Evolutionary conservation across 1,139 yeast species (phyloP).

Genomic region (Scheffersomyces illinoinensis): DNA sequence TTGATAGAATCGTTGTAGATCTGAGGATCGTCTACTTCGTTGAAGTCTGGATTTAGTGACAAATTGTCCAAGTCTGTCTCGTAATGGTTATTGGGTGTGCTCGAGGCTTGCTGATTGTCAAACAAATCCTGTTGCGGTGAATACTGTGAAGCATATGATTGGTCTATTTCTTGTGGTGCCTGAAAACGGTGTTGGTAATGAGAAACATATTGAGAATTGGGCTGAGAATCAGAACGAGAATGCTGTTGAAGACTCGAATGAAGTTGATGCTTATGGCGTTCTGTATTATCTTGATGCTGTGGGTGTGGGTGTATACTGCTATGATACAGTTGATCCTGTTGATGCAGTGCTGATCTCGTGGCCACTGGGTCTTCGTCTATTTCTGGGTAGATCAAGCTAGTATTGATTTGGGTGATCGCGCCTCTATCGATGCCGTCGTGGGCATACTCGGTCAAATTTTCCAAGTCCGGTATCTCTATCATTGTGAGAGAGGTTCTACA

Average conservation of each 20-base stretch:
- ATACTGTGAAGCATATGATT: background rate
- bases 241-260: background rate
- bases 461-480: conserved; percentile 47
- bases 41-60: conserved; percentile 5
- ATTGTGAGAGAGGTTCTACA: conserved; percentile 12
- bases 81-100: background rate
- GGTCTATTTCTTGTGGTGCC: conserved; percentile 5
- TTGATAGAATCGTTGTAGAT: background rate
- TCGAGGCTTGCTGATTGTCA: background rate
- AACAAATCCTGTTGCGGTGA: background rate
- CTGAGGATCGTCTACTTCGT: conserved; percentile 7
- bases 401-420: background rate
- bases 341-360: background rate
- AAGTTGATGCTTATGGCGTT: background rate
- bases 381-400: background rate
- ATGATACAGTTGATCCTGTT: background rate
- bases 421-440: background rate
- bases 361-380: background rate
- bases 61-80: background rate
- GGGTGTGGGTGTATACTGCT: background rate
- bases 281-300: background rate
- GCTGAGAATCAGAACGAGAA: background rate
- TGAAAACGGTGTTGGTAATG: conserved; percentile 12
- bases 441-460: conserved; percentile 16
- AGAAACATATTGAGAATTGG: conserved; percentile 8